phyloP scores from a whole-genome alignment of 2,329 filamentous ascomycete genomes.

The Hymenoscyphus repandus region DNA sequence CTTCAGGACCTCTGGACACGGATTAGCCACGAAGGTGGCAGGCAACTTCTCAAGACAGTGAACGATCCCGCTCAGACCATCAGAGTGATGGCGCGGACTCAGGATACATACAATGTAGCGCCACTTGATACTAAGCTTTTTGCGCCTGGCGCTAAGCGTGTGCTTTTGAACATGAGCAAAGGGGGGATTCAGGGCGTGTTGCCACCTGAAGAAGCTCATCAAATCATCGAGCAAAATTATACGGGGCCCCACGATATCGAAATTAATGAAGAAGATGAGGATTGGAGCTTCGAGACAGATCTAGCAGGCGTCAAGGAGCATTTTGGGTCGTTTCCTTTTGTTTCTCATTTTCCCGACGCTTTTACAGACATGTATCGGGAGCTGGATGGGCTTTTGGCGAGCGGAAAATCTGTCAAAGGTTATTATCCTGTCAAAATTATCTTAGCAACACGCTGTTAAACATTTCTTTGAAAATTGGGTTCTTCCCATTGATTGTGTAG shows the following conservation, averaged over 20 bases:
- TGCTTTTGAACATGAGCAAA: neutral
- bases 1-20: neutral
- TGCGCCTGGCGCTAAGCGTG: slow-evolving; percentile 1
- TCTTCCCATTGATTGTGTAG: too few relatives aligned
- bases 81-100: slow-evolving; percentile 1
- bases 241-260: neutral
- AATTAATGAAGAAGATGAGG: neutral
- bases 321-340: neutral
- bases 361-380: neutral
- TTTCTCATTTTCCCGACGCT: neutral
- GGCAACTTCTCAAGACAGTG: neutral
- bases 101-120: slow-evolving; percentile 19
- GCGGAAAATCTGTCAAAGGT: neutral
- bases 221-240: neutral
- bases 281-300: neutral
- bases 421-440: neutral
- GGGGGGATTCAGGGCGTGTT: neutral
- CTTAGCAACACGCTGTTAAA: neutral
- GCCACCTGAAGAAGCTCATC: neutral
- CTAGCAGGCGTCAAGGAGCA: neutral
- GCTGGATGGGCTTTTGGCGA: neutral
- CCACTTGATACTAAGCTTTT: slow-evolving; percentile 31
- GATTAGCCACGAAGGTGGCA: neutral
- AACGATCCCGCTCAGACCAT: neutral
- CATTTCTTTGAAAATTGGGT: too few relatives aligned